Evolutionary conservation across 2,329 filamentous ascomycete genomes (phyloP).

Genomic region (Coniochaeta sp.): DNA sequence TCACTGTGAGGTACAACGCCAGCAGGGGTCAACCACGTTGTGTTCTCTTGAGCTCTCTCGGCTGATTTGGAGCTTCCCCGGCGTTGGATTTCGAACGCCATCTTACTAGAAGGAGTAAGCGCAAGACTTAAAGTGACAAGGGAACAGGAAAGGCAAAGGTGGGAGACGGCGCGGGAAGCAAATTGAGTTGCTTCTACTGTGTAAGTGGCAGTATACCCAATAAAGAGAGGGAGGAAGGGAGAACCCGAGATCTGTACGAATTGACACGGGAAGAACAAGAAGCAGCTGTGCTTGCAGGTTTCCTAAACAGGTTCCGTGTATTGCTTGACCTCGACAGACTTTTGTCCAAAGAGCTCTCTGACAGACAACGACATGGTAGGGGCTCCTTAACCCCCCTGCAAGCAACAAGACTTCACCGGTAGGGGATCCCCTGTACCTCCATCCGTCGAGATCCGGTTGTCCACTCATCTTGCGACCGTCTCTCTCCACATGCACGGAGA

Average conservation of each 20-base stretch:
- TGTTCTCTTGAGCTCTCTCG: not conserved
- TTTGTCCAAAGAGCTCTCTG: not conserved
- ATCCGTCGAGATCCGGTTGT: not conserved
- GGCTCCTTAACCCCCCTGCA: not conserved
- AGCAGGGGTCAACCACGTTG: not conserved
- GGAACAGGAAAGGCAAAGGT: not conserved
- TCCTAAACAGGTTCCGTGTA: too few relatives aligned
- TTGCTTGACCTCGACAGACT: not conserved
- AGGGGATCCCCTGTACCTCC: not conserved
- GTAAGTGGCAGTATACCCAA: too few relatives aligned
- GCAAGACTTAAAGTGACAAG: not conserved
- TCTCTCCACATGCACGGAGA: slow-evolving; percentile 1
- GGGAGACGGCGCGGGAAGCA: not conserved
- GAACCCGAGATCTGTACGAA: too few relatives aligned
- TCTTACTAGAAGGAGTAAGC: not conserved
- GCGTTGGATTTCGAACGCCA: not conserved
- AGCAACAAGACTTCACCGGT: not conserved
- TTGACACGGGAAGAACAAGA: not conserved
- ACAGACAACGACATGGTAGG: not conserved
- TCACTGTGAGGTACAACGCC: not conserved
- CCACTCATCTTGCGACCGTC: not conserved
- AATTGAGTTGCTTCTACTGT: not conserved
- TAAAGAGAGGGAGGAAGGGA: too few relatives aligned
- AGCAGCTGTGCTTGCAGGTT: not conserved
- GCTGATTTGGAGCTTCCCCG: not conserved